Percentiles rank a stretch among this genome's conserved stretches.
phyloP scores from a whole-genome alignment of 352 stramenopile species.

The Phytophthora tubulina region DNA sequence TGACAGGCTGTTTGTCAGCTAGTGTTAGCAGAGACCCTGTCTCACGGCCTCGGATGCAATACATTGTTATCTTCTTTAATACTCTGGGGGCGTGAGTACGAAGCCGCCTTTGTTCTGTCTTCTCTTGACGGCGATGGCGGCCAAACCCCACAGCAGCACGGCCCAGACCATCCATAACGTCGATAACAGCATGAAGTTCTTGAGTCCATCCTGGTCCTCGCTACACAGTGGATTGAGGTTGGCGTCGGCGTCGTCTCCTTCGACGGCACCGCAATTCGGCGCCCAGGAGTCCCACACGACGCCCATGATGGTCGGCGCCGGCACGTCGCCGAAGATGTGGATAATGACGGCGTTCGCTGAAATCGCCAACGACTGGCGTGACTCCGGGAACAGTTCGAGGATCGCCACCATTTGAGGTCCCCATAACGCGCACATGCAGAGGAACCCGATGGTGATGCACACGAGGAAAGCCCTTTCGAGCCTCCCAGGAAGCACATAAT shows the following conservation, averaged over 20 bases:
- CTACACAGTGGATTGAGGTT: slow-evolving; percentile 55
- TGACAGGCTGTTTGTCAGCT: not conserved
- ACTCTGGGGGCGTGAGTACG: slow-evolving; percentile 24
- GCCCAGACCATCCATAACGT: slow-evolving; percentile 63
- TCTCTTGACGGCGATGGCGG: slow-evolving; percentile 30
- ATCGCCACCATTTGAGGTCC: slow-evolving; percentile 68
- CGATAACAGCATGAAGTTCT: slow-evolving; percentile 60
- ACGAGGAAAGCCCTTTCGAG: slow-evolving; percentile 51
- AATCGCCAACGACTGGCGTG: slow-evolving; percentile 75
- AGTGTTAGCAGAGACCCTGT: not conserved
- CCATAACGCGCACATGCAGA: slow-evolving; percentile 62
- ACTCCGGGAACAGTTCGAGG: slow-evolving; percentile 80
- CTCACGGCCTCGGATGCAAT: not conserved
- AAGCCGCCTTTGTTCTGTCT: slow-evolving; percentile 28
- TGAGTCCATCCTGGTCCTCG: slow-evolving; percentile 50
- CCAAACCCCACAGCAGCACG: slow-evolving; percentile 55
- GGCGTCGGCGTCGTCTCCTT: slow-evolving; percentile 40
- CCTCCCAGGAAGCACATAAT: slow-evolving; percentile 46
- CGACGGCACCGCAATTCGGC: slow-evolving; percentile 66
- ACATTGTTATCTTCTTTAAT: not conserved
- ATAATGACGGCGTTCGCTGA: slow-evolving; percentile 83
- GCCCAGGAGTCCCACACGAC: slow-evolving; percentile 85
- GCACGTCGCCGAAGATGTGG: slow-evolving; percentile 92
- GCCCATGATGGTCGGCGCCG: slow-evolving; percentile 85
- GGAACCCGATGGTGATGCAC: slow-evolving; percentile 52